Evolutionary conservation across 2,329 filamentous ascomycete species (phyloP).

Genomic region (Cladosporium sp.): DNA sequence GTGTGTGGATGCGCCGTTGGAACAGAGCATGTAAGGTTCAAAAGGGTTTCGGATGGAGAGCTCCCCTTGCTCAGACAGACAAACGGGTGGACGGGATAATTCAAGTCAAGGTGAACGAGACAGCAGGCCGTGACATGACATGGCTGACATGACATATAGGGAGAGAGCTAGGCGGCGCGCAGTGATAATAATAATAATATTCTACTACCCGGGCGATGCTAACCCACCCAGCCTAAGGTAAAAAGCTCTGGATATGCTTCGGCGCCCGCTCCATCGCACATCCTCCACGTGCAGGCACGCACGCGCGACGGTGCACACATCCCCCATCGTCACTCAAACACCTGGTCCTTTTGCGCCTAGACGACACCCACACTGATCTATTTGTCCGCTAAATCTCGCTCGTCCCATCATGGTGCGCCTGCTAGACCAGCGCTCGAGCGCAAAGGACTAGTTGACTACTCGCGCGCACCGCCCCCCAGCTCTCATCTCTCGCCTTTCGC

Average conservation of each 20-base stretch:
- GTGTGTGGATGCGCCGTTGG: neutral
- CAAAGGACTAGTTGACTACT: neutral
- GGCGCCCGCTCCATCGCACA: neutral
- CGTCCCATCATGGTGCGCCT: neutral
- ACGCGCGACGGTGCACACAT: too few species aligned
- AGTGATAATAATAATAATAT: neutral
- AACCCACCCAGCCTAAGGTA: too few species aligned
- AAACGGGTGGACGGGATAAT: too few species aligned
- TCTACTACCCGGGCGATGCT: too few species aligned
- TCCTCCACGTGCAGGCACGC: slow-evolving; percentile 10
- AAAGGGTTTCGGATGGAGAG: slow-evolving; percentile 1
- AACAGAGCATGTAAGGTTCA: slow-evolving; percentile 1
- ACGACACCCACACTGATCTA: neutral
- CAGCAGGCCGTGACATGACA: neutral
- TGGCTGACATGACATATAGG: neutral
- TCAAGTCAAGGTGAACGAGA: slow-evolving; percentile 1
- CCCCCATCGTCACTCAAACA: slow-evolving; percentile 1
- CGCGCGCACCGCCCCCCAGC: neutral
- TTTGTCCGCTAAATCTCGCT: neutral
- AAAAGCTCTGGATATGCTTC: neutral
- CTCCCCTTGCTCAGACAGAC: slow-evolving; percentile 13
- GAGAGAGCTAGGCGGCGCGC: too few species aligned
- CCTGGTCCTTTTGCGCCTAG: too few species aligned
- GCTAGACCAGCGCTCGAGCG: slow-evolving; percentile 2
- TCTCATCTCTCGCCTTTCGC: neutral